These are phyloP conservation scores for Scortechinia acanthostroma DNA, from an alignment of 2,329 filamentous ascomycete species.

Conservation along the genomic window DNA sequence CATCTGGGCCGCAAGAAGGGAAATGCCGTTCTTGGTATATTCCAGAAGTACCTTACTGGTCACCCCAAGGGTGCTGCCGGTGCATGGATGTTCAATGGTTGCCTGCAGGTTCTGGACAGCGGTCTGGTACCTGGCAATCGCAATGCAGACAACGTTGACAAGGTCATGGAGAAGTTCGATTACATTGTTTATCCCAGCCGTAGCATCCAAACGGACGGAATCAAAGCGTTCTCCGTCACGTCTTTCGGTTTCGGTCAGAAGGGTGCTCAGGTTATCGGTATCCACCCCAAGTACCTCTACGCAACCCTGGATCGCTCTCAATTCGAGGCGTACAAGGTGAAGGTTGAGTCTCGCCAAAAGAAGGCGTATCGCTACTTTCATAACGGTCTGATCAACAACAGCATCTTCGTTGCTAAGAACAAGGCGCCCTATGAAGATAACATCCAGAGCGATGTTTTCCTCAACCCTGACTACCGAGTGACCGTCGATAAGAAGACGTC, in stretches of 20 bases:
- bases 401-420: slow-evolving; percentile 89
- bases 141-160: slow-evolving; percentile 95
- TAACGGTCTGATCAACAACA: slow-evolving; percentile 96
- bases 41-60: slow-evolving; percentile 98
- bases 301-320: slow-evolving; percentile 84
- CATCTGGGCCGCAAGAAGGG: slow-evolving; percentile 94
- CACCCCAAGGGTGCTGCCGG: slow-evolving; percentile 98
- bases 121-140: slow-evolving; percentile 94
- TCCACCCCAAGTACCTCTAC: slow-evolving; percentile 92
- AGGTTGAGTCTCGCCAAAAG: slow-evolving; percentile 91
- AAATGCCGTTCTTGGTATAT: slow-evolving; percentile 90
- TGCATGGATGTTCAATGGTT: slow-evolving; percentile 99
- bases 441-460: slow-evolving; percentile 78
- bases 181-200: slow-evolving; percentile 95
- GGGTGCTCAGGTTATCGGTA: slow-evolving; percentile 92
- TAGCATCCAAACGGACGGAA: slow-evolving; percentile 89
- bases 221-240: slow-evolving; percentile 98
- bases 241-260: slow-evolving; percentile 99
- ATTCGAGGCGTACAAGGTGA: slow-evolving; percentile 75
- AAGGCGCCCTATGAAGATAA: slow-evolving; percentile 84
- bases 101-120: slow-evolving; percentile 86
- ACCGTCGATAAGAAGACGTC: slow-evolving; percentile 78
- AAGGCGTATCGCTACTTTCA: slow-evolving; percentile 98
- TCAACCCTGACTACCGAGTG: slow-evolving; percentile 89
- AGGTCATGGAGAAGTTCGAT: slow-evolving; percentile 94